A percentile compares a stretch with the other conserved stretches of the same genome.
Conservation (phyloP, 2,329 filamentous ascomycete genomes). For the Penicillium sp. region DNA sequence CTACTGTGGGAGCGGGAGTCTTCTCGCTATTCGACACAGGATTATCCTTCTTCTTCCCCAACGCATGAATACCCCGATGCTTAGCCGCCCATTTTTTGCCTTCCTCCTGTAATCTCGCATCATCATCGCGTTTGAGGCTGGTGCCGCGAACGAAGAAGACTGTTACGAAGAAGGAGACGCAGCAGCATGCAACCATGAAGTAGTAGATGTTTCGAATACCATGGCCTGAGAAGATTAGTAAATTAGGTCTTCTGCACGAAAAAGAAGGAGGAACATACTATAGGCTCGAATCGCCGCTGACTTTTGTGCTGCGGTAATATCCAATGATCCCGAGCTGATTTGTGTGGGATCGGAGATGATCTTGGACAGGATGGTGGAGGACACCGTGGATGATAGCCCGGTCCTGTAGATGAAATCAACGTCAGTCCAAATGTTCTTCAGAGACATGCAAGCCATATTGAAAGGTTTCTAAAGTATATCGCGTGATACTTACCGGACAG, state of each 20-base stretch:
- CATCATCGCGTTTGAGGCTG: constrained; percentile 4
- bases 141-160: neutral
- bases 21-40: neutral
- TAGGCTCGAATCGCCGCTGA: constrained; percentile 2
- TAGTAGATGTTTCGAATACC: constrained; percentile 6
- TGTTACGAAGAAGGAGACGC: neutral
- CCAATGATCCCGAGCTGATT: neutral
- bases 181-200: constrained; percentile 4
- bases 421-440: neutral
- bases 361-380: neutral
- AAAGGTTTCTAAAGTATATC: no score
- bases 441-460: neutral
- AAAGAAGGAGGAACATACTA: neutral
- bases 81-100: constrained; percentile 4
- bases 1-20: neutral
- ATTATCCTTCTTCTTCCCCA: neutral
- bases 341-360: constrained; percentile 3
- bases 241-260: neutral
- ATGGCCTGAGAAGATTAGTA: neutral
- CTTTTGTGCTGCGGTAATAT: neutral
- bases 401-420: neutral
- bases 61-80: neutral
- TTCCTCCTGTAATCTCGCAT: constrained; percentile 1
- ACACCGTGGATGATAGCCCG: neutral
- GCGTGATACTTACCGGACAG: neutral